phyloP scores from a whole-genome alignment of 2,329 filamentous ascomycete species.

The Cyclaneusma minus region DNA sequence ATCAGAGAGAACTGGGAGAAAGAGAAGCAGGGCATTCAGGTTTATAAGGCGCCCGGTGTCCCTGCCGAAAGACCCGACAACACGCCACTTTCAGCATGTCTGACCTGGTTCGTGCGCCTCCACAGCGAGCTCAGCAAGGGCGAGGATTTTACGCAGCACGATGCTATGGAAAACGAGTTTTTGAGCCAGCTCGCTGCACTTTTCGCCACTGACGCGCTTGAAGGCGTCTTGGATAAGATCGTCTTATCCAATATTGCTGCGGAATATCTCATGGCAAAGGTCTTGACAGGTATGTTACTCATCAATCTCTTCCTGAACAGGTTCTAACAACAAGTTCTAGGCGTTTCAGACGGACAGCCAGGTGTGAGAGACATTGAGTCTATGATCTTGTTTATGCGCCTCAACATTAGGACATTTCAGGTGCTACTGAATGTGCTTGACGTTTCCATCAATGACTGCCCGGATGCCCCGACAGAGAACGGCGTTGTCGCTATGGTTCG shows the following conservation, averaged over 20 bases:
- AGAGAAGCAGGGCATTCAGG: slow-evolving; percentile 9
- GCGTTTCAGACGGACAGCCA: slow-evolving; percentile 14
- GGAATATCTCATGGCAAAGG: slow-evolving; percentile 53
- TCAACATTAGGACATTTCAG: slow-evolving; percentile 67
- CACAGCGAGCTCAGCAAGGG: slow-evolving; percentile 77
- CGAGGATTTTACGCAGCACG: slow-evolving; percentile 55
- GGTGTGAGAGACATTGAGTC: slow-evolving; percentile 26
- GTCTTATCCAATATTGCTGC: slow-evolving; percentile 76
- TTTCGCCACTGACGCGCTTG: slow-evolving; percentile 51
- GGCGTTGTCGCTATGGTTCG: slow-evolving; percentile 39
- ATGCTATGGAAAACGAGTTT: slow-evolving; percentile 75
- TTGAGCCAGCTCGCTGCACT: slow-evolving; percentile 61
- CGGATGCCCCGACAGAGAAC: slow-evolving; percentile 27
- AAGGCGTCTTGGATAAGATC: slow-evolving; percentile 59
- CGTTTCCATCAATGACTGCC: slow-evolving; percentile 20
- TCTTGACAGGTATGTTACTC: slow-evolving; percentile 41
- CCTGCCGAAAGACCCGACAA: slow-evolving; percentile 10
- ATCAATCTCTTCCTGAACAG: background rate
- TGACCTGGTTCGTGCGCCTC: slow-evolving; percentile 74
- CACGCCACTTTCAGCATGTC: slow-evolving; percentile 31
- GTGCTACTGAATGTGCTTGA: slow-evolving; percentile 56
- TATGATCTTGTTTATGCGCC: slow-evolving; percentile 56
- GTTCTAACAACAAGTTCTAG: slow-evolving; percentile 18
- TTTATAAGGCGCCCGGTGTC: slow-evolving; percentile 1
- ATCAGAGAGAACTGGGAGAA: slow-evolving; percentile 40